Evolutionary conservation across 148 eudicot species (phyloP).

Genomic region (Diospyros kaki): DNA sequence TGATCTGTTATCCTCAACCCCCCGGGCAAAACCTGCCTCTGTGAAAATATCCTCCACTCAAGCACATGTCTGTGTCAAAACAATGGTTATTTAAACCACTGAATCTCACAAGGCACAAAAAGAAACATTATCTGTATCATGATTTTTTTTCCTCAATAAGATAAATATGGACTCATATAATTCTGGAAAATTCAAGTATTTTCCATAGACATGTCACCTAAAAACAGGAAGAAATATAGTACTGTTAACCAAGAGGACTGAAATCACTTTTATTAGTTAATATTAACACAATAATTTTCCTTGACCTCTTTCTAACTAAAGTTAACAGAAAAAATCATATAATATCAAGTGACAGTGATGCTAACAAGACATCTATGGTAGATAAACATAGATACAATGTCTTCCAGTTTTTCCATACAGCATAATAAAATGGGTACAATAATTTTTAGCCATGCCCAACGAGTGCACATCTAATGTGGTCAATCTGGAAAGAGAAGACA

Average conservation of each 20-base stretch:
- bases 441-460: not conserved
- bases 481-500: not conserved
- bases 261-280: not conserved
- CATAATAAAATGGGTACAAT: not conserved
- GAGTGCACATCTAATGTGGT: not conserved
- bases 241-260: not conserved
- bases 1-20: no score
- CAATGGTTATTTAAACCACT: not conserved
- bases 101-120: not conserved
- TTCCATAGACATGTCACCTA: not conserved
- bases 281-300: not conserved
- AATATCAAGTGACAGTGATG: not conserved
- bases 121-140: not conserved
- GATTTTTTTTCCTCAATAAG: not conserved
- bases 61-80: not conserved
- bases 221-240: not conserved
- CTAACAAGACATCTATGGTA: not conserved
- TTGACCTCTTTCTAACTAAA: not conserved
- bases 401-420: not conserved
- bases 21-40: no score
- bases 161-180: not conserved
- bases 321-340: not conserved
- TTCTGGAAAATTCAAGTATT: not conserved
- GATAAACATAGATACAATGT: not conserved
- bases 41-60: no score